These are phyloP conservation scores for Chrysoporthe deuterocubensis DNA, from an alignment of 2,329 filamentous ascomycete species.

Conservation along the genomic window DNA sequence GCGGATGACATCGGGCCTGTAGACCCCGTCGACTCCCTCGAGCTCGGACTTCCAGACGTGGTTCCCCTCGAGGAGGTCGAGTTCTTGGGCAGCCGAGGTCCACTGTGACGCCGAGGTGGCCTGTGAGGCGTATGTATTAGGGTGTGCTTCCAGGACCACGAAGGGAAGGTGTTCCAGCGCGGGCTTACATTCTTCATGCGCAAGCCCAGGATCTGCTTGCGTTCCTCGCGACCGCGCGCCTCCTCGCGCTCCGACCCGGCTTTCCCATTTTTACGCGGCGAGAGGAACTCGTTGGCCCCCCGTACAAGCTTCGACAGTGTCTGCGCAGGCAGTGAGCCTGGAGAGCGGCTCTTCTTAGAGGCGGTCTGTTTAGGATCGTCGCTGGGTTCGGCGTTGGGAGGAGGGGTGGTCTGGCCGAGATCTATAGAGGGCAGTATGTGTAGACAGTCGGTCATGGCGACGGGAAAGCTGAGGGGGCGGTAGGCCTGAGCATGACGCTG, in stretches of 20 bases:
- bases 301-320: conserved; percentile 34
- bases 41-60: conserved; percentile 78
- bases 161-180: neutral
- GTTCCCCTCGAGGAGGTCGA: conserved; percentile 80
- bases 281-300: conserved; percentile 45
- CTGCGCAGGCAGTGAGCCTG: conserved; percentile 19
- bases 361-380: conserved; percentile 3
- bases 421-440: conserved; percentile 23
- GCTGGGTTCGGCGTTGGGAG: conserved; percentile 2
- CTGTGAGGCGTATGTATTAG: conserved; percentile 43
- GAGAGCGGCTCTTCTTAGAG: conserved; percentile 12
- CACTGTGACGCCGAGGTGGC: conserved; percentile 73
- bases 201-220: conserved; percentile 64
- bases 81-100: conserved; percentile 73
- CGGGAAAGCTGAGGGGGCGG: neutral
- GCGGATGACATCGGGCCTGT: conserved; percentile 71
- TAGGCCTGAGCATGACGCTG: conserved; percentile 18
- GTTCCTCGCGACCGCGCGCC: conserved; percentile 55
- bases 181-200: conserved; percentile 67
- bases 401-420: conserved; percentile 3
- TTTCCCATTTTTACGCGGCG: conserved; percentile 58
- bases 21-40: conserved; percentile 58
- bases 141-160: conserved; percentile 25
- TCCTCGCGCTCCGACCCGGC: conserved; percentile 54
- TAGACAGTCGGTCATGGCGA: conserved; percentile 26